These are phyloP conservation scores for Ceriops decandra DNA, from an alignment of 345 rosid species.

Conservation along the genomic window DNA sequence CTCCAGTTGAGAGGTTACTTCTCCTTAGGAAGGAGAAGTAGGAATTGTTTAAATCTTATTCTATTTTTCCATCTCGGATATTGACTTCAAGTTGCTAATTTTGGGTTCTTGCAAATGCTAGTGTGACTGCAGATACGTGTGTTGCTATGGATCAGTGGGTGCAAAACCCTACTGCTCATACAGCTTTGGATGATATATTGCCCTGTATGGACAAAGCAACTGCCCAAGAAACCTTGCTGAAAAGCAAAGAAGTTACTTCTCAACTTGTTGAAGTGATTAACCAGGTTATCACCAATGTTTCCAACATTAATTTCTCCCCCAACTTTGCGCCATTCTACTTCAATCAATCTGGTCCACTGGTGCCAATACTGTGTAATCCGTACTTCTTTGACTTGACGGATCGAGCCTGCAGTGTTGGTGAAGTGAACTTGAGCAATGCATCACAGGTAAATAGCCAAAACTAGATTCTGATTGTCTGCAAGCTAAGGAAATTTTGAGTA, in stretches of 20 bases:
- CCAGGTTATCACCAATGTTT: slow-evolving; percentile 85
- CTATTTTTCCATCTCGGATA: not conserved
- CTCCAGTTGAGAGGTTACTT: too few species aligned
- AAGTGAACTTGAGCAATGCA: slow-evolving; percentile 72
- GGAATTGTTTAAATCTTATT: too few species aligned
- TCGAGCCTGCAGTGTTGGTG: slow-evolving; percentile 66
- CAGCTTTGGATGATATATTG: slow-evolving; percentile 77
- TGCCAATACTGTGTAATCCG: slow-evolving; percentile 85
- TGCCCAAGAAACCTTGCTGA: slow-evolving; percentile 62
- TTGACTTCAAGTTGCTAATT: not conserved
- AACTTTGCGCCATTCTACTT: slow-evolving; percentile 63
- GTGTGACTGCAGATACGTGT: slow-evolving; percentile 86
- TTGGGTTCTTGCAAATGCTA: slow-evolving; percentile 19
- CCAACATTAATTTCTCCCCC: slow-evolving; percentile 91
- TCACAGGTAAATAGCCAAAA: slow-evolving; percentile 47
- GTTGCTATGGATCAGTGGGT: slow-evolving; percentile 86
- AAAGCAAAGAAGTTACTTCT: slow-evolving; percentile 67
- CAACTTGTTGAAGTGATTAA: slow-evolving; percentile 77
- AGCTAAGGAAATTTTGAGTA: too few species aligned
- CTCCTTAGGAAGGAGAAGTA: too few species aligned
- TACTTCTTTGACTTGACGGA: slow-evolving; percentile 51
- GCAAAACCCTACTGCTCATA: slow-evolving; percentile 70
- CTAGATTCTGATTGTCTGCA: not conserved
- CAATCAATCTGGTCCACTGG: slow-evolving; percentile 88
- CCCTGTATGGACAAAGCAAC: slow-evolving; percentile 82